Percentiles rank a stretch among this genome's conserved stretches.
Evolutionary conservation across 495 filamentous ascomycete species (phyloP).

Genomic region (Tetracladium setigerum): DNA sequence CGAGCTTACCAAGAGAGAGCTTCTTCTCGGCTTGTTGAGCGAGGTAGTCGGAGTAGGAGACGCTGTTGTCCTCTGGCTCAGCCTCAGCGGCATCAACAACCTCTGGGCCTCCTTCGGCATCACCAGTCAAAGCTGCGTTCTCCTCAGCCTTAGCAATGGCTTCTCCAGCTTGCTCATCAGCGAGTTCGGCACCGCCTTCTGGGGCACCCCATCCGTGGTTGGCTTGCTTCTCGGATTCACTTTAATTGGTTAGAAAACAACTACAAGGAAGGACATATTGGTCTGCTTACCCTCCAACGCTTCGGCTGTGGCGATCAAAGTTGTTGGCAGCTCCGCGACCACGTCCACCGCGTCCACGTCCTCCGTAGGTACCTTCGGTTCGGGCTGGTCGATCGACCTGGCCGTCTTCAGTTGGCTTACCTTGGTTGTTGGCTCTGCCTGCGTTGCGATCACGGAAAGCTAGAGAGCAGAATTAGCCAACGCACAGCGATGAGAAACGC

Average conservation of each 20-base stretch:
- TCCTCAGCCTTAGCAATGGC: slow-evolving; percentile 78
- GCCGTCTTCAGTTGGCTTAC: slow-evolving; percentile 68
- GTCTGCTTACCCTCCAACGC: slow-evolving; percentile 54
- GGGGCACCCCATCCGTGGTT: slow-evolving; percentile 82
- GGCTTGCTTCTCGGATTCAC: slow-evolving; percentile 89
- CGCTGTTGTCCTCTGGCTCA: slow-evolving; percentile 81
- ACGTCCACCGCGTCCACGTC: slow-evolving; percentile 49
- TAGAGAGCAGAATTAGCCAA: slow-evolving; percentile 28
- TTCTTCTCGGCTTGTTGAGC: slow-evolving; percentile 81
- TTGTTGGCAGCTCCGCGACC: slow-evolving; percentile 47
- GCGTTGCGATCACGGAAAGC: slow-evolving; percentile 89
- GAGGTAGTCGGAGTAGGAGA: slow-evolving; percentile 81
- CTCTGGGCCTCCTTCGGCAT: slow-evolving; percentile 30
- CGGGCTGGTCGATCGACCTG: slow-evolving; percentile 23
- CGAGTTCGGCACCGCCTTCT: slow-evolving; percentile 70
- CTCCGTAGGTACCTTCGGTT: slow-evolving; percentile 43
- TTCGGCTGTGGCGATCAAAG: slow-evolving; percentile 73
- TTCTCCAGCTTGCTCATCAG: slow-evolving; percentile 83
- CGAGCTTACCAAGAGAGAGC: slow-evolving; percentile 54
- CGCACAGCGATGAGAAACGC: not conserved
- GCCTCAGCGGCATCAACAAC: slow-evolving; percentile 22
- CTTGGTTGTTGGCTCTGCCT: slow-evolving; percentile 74
- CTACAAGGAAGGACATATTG: slow-evolving; percentile 3
- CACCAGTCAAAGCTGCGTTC: slow-evolving; percentile 47
- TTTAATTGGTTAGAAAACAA: slow-evolving; percentile 14